These are phyloP conservation scores for Wickerhamiella cacticola DNA, from an alignment of 805 yeast species.

Conservation along the genomic window DNA sequence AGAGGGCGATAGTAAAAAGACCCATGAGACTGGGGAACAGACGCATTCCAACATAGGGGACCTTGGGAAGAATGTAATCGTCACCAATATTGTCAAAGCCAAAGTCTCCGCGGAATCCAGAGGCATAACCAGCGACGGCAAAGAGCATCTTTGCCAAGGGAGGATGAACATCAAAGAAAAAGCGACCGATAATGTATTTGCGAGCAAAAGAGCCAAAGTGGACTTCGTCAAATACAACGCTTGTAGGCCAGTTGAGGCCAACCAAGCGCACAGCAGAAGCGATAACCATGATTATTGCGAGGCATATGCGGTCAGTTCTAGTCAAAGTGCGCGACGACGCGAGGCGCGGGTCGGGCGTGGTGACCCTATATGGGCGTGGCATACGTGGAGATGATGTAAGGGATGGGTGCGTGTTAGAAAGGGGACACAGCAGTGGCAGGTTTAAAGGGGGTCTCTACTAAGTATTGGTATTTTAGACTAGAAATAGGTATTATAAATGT, in stretches of 20 bases:
- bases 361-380: slow-evolving; percentile 21
- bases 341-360: slow-evolving; percentile 22
- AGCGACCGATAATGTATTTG: slow-evolving; percentile 54
- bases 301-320: slow-evolving; percentile 20
- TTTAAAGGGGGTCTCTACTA: no score
- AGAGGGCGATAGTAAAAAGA: slow-evolving; percentile 38
- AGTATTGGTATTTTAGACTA: no score
- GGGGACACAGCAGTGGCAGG: background rate
- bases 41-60: slow-evolving; percentile 47
- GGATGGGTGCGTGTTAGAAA: background rate
- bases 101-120: slow-evolving; percentile 42
- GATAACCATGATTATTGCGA: slow-evolving; percentile 35
- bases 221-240: slow-evolving; percentile 86
- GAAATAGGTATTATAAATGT: no score
- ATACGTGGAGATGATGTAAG: slow-evolving; percentile 11
- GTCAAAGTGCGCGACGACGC: slow-evolving; percentile 22
- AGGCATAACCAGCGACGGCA: slow-evolving; percentile 40
- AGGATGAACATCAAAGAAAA: slow-evolving; percentile 62
- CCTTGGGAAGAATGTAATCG: slow-evolving; percentile 30
- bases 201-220: slow-evolving; percentile 95
- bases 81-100: slow-evolving; percentile 37
- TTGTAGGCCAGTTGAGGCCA: slow-evolving; percentile 52
- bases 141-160: slow-evolving; percentile 54
- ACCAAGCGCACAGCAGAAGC: slow-evolving; percentile 51
- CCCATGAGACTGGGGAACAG: slow-evolving; percentile 46